phyloP scores from a whole-genome alignment of 208 protist species.

The Leishmania braziliensis region DNA sequence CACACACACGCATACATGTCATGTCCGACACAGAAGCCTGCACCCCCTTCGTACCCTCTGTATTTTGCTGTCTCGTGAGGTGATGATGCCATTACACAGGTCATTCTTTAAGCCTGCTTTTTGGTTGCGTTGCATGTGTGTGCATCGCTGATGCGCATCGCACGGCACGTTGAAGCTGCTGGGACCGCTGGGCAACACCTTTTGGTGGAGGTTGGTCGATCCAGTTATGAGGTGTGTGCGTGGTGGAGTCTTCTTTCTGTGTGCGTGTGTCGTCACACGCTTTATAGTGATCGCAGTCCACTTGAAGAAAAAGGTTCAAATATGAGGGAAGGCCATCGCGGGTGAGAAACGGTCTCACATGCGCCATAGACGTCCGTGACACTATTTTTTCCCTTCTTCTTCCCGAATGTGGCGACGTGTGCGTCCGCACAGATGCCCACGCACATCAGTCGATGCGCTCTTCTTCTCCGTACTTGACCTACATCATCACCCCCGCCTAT shows the following conservation, averaged over 20 bases:
- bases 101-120: neutral
- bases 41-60: no score
- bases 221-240: neutral
- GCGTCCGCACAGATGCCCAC: no score
- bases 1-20: neutral
- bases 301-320: neutral
- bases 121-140: neutral
- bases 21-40: neutral
- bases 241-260: neutral
- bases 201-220: neutral
- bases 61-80: neutral
- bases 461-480: no score
- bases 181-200: neutral
- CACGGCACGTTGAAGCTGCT: neutral
- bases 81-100: neutral
- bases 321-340: neutral
- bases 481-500: no score
- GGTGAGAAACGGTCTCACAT: neutral
- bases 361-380: neutral
- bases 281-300: neutral
- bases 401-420: neutral
- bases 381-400: neutral
- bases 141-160: neutral
- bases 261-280: neutral
- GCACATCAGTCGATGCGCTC: no score